Evolutionary conservation across 1,139 yeast genomes (phyloP), one percentile per base, ranked within the genome.

Genomic region (Sugiyamaella neomexicana): DNA sequence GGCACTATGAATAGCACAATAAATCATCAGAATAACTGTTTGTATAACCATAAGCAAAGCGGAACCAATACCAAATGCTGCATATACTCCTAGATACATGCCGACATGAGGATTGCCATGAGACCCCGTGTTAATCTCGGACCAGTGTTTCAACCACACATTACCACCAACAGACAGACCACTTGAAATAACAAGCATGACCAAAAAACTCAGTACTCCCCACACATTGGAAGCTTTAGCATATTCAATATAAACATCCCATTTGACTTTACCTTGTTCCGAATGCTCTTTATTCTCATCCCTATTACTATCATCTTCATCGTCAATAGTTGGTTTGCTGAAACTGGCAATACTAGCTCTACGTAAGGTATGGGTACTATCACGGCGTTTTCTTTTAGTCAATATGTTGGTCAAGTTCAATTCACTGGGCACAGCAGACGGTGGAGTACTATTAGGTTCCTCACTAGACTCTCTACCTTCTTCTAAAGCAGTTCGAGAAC

Each of bases 121-220:
- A 44, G 74, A 69, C 46, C 71, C 74, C 3, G 90, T 79, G 68
- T 93, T 93, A 37, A 86, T 81, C 68, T 93, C 99, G 8, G 98
- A 89, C 99, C 99, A 95, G 69, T 89, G 91, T 69, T 93, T 93
- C 66, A 93, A 81, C 99, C 99, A 93, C 52, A 93, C 80, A 67
- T 85, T 89, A 44, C 91, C 79, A 49, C 74, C 70, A 44, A 84
- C 88, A 55, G 83, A 80, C 46, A 87, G 69, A 17, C 80, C 73
- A 79, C 84, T 86, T 0, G 90, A 78, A 5, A 74, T 49, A 17
- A 85, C 65, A 43, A 72, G 57, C 51, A 72, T 60, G 10, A 69
- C 54, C 55, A 89, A 66, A 66, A 85, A 83, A 2, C 84, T 62
- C 0, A 75, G 38, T 15, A 91, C 96, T 60, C 82, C 83, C 50